These are phyloP conservation scores for Gossypium raimondii DNA, from an alignment of 345 rosid species.

Conservation along the genomic window DNA sequence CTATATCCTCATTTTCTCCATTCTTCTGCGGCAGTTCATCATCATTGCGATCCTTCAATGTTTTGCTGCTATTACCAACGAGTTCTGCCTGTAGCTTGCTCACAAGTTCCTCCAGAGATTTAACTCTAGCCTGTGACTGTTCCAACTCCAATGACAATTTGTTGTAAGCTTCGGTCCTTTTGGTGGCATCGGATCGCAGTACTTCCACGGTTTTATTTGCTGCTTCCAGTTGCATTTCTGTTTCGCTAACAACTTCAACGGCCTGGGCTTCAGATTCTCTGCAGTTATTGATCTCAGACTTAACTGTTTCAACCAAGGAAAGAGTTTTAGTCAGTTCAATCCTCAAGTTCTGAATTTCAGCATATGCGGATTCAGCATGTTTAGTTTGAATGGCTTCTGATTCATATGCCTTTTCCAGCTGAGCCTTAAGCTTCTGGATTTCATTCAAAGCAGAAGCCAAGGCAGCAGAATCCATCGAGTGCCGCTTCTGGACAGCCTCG, in stretches of 20 bases:
- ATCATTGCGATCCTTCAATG: neutral
- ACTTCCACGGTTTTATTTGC: conserved; percentile 57
- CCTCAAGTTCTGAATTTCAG: conserved; percentile 55
- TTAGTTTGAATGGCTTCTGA: conserved; percentile 55
- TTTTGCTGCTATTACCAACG: conserved; percentile 13
- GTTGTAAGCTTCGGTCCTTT: conserved; percentile 58
- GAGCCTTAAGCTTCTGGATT: conserved; percentile 80
- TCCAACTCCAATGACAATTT: conserved; percentile 57
- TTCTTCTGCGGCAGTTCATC: conserved; percentile 21
- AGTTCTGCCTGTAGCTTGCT: conserved; percentile 46
- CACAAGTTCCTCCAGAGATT: conserved; percentile 60
- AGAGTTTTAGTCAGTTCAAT: conserved; percentile 67
- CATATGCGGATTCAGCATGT: conserved; percentile 56
- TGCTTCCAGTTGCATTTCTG: conserved; percentile 59
- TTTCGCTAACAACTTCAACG: conserved; percentile 44
- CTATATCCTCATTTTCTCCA: conserved; percentile 29
- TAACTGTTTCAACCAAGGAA: conserved; percentile 61
- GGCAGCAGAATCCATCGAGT: conserved; percentile 74
- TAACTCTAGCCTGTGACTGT: conserved; percentile 52
- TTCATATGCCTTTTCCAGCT: conserved; percentile 60
- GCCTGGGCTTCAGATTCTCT: conserved; percentile 80
- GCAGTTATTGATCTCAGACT: conserved; percentile 52
- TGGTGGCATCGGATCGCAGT: conserved; percentile 53
- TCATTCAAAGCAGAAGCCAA: conserved; percentile 79
- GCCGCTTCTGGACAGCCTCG: conserved; percentile 88